Percentiles rank a stretch among this genome's conserved stretches.
Evolutionary conservation across 768 basidiomycete species (phyloP).

Genomic region (Collybia nuda): DNA sequence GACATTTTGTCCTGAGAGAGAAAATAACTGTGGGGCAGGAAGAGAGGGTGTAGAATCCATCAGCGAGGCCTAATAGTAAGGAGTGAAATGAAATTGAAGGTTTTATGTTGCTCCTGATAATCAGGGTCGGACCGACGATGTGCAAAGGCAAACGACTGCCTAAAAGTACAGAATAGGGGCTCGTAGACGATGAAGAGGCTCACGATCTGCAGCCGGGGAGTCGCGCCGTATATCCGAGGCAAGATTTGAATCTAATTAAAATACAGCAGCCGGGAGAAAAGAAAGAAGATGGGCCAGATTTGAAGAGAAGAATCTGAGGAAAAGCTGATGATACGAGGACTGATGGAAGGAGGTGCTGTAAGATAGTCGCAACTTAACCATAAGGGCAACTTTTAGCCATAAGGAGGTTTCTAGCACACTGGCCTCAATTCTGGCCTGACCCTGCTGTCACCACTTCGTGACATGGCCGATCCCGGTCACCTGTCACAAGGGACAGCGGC

Average conservation of each 20-base stretch:
- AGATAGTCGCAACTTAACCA: too few relatives aligned
- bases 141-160: too few relatives aligned
- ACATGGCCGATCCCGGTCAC: slow-evolving; percentile 2
- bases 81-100: slow-evolving; percentile 5
- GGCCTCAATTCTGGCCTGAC: too few relatives aligned
- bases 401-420: too few relatives aligned
- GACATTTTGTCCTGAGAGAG: slow-evolving; percentile 62
- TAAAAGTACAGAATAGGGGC: slow-evolving; percentile 5
- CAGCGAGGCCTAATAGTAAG: slow-evolving; percentile 2
- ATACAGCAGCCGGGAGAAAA: background rate
- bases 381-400: too few relatives aligned
- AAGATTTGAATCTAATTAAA: slow-evolving; percentile 1
- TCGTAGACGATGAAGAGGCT: slow-evolving; percentile 7
- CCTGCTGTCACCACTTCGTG: background rate
- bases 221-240: slow-evolving; percentile 16
- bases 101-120: slow-evolving; percentile 7
- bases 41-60: slow-evolving; percentile 56
- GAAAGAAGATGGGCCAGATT: background rate
- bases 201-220: slow-evolving; percentile 12
- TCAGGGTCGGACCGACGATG: slow-evolving; percentile 11
- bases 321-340: background rate
- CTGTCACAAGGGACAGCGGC: slow-evolving; percentile 1
- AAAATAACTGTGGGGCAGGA: slow-evolving; percentile 60
- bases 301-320: background rate
- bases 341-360: slow-evolving; percentile 4